Percentiles rank a stretch among this genome's conserved stretches.
Conservation (phyloP, 1,139 yeast species). For the Geotrichum macrosporum region DNA sequence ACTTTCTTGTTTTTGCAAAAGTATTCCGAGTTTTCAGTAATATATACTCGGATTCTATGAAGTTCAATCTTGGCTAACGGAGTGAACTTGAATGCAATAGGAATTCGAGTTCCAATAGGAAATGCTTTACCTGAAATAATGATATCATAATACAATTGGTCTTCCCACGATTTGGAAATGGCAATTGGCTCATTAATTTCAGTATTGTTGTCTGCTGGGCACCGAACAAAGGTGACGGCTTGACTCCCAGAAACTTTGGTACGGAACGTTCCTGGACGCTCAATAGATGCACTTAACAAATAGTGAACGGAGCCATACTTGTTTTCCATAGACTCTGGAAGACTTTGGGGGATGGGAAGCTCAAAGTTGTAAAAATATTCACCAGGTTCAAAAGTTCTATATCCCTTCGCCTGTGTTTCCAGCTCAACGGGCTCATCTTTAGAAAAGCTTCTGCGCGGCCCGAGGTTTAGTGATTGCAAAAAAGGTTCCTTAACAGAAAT, state of each 20-base stretch:
- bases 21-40: conserved; percentile 87
- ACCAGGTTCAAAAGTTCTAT: conserved; percentile 62
- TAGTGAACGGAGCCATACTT: conserved; percentile 79
- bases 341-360: conserved; percentile 73
- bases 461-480: conserved; percentile 3
- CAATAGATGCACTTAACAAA: conserved; percentile 60
- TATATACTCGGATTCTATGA: conserved; percentile 77
- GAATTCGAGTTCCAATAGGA: conserved; percentile 75
- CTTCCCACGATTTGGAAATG: conserved; percentile 90
- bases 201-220: conserved; percentile 69
- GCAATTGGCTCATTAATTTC: conserved; percentile 94
- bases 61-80: conserved; percentile 84
- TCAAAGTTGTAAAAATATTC: conserved; percentile 91
- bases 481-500: not conserved
- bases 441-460: conserved; percentile 14
- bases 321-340: conserved; percentile 75
- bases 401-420: conserved; percentile 26
- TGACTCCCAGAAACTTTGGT: conserved; percentile 61
- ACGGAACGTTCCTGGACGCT: conserved; percentile 80
- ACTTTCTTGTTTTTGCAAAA: conserved; percentile 80
- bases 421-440: conserved; percentile 21
- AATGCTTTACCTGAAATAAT: conserved; percentile 80
- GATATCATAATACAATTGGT: conserved; percentile 80
- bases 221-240: conserved; percentile 65
- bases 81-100: conserved; percentile 74